Conservation (phyloP, 2,329 filamentous ascomycete genomes). For the Fusarium sp. region DNA sequence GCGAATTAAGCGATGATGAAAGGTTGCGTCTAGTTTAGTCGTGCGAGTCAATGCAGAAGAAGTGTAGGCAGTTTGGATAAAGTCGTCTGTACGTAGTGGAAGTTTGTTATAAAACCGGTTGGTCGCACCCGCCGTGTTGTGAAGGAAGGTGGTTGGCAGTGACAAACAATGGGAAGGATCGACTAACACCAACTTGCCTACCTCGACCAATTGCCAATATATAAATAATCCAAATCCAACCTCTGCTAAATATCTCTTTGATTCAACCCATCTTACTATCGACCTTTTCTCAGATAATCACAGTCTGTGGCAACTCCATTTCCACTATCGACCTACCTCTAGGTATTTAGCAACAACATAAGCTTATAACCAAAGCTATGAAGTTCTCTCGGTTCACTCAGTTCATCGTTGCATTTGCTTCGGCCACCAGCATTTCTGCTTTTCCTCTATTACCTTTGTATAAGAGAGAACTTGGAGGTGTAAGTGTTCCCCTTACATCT, state of each 20-base stretch:
- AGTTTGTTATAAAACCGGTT: constrained; percentile 41
- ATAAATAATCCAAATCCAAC: constrained; percentile 20
- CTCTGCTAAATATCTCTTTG: constrained; percentile 22
- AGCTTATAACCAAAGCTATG: constrained; percentile 43
- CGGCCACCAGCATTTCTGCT: constrained; percentile 41
- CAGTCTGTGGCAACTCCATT: not conserved
- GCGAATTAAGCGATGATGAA: constrained; percentile 10
- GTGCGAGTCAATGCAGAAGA: constrained; percentile 3
- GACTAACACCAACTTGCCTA: not conserved
- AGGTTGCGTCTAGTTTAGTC: constrained; percentile 9
- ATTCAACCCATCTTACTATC: constrained; percentile 13
- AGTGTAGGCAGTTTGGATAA: not conserved
- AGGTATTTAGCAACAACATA: not conserved
- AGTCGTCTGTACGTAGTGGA: constrained; percentile 24
- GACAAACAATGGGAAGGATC: constrained; percentile 2
- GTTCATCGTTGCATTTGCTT: constrained; percentile 37
- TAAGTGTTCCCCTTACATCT: constrained; percentile 49
- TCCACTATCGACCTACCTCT: not conserved
- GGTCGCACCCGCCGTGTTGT: constrained; percentile 20
- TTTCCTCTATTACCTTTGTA: constrained; percentile 44
- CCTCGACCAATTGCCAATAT: not conserved
- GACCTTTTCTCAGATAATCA: constrained; percentile 19
- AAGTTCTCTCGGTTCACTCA: constrained; percentile 43
- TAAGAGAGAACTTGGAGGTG: constrained; percentile 60
- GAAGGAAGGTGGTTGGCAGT: constrained; percentile 34